These are phyloP conservation scores for Solanum okadae DNA, from an alignment of 257 asterid species.

Conservation along the genomic window DNA sequence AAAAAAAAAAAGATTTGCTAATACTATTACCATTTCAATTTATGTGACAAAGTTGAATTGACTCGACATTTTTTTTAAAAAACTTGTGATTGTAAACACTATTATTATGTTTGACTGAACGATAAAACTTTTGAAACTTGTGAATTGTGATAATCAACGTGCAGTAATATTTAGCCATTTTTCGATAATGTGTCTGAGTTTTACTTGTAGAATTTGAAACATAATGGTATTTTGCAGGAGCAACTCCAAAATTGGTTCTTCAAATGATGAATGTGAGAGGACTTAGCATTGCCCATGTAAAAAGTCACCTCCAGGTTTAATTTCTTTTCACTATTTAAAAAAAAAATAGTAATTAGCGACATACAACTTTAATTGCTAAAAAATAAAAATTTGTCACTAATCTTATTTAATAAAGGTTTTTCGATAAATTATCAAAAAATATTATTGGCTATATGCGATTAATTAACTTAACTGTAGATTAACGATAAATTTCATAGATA, in stretches of 20 bases:
- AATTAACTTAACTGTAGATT: background rate
- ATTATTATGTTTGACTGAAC: background rate
- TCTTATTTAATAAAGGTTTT: background rate
- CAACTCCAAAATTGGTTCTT: constrained; percentile 92
- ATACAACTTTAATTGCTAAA: background rate
- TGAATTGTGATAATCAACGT: background rate
- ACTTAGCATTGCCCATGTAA: constrained; percentile 86
- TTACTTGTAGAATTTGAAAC: background rate
- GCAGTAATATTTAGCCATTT: background rate
- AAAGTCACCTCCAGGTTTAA: constrained; percentile 88
- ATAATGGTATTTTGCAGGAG: constrained; percentile 35
- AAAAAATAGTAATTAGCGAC: background rate
- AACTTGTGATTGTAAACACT: background rate
- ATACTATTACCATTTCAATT: background rate
- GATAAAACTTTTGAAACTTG: background rate
- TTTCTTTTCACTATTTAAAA: background rate
- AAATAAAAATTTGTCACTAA: background rate
- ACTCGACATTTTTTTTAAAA: too few relatives aligned
- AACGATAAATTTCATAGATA: background rate
- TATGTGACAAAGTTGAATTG: background rate
- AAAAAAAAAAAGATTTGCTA: background rate
- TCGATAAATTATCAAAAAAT: background rate
- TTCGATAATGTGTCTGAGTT: background rate
- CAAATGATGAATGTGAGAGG: constrained; percentile 87
- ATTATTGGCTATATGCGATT: background rate